Percentiles rank a stretch among this genome's conserved stretches.
Evolutionary conservation across 805 yeast species (phyloP).

Genomic region (Ogataea methanolica): DNA sequence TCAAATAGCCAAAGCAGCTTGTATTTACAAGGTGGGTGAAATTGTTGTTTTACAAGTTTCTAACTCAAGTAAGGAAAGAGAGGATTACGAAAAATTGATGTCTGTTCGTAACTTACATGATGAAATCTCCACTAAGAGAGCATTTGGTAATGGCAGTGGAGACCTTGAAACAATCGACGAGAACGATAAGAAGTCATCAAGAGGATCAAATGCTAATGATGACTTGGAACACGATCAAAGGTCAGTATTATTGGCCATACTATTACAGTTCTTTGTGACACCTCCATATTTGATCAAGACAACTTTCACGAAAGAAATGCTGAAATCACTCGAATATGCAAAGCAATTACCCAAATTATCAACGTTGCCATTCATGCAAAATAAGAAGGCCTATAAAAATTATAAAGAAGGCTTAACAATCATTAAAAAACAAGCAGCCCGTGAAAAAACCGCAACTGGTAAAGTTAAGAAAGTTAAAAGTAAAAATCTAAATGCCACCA

Average conservation of each 20-base stretch:
- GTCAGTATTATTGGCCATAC: constrained; percentile 55
- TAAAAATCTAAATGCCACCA: constrained; percentile 54
- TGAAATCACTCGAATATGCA: constrained; percentile 56
- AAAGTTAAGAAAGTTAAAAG: constrained; percentile 42
- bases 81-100: not conserved
- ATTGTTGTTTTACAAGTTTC: constrained; percentile 61
- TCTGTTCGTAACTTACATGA: constrained; percentile 17
- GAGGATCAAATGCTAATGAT: constrained; percentile 8
- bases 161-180: constrained; percentile 3
- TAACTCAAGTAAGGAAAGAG: constrained; percentile 16
- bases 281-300: constrained; percentile 74
- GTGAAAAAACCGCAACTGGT: constrained; percentile 33
- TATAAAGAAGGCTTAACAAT: constrained; percentile 64
- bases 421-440: constrained; percentile 35
- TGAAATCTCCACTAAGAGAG: constrained; percentile 18
- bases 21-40: constrained; percentile 67
- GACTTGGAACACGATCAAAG: constrained; percentile 20
- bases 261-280: constrained; percentile 77
- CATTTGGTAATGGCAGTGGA: constrained; percentile 28
- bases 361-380: constrained; percentile 69
- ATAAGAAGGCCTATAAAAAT: constrained; percentile 31
- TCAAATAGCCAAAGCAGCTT: constrained; percentile 74
- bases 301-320: constrained; percentile 44
- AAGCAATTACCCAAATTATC: constrained; percentile 65
- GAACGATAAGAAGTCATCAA: not conserved